Conservation (phyloP, 2,329 filamentous ascomycete genomes). For the Tolypocladium sp. region DNA sequence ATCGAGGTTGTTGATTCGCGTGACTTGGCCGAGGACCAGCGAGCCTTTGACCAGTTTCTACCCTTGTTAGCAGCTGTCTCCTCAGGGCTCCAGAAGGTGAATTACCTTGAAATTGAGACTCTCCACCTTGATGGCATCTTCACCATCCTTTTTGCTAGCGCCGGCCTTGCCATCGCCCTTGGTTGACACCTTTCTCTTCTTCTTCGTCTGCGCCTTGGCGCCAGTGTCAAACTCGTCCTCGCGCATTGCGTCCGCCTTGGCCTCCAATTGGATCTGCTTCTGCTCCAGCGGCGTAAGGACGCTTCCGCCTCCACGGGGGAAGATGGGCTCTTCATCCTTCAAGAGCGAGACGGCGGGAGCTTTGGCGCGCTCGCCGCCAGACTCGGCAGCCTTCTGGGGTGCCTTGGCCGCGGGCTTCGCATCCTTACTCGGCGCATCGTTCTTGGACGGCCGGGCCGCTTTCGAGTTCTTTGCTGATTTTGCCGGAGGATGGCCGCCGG, state of each 20-base stretch:
- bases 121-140: conserved; percentile 64
- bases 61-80: conserved; percentile 13
- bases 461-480: conserved; percentile 39
- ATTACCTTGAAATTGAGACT: conserved; percentile 81
- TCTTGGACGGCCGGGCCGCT: conserved; percentile 39
- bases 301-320: conserved; percentile 86
- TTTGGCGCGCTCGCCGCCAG: conserved; percentile 18
- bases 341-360: conserved; percentile 34
- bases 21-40: conserved; percentile 78
- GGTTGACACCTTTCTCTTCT: conserved; percentile 45
- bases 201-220: conserved; percentile 37
- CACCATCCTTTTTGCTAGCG: conserved; percentile 32
- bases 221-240: conserved; percentile 61
- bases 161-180: conserved; percentile 45
- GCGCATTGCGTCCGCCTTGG: conserved; percentile 82
- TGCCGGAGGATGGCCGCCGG: conserved; percentile 37
- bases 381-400: conserved; percentile 21
- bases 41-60: conserved; percentile 80
- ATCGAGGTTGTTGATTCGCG: conserved; percentile 69
- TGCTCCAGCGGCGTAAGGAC: conserved; percentile 88
- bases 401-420: conserved; percentile 15
- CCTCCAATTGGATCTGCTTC: conserved; percentile 92
- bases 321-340: conserved; percentile 77
- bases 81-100: neutral
- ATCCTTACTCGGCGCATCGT: conserved; percentile 21